phyloP scores from a whole-genome alignment of 2,329 filamentous ascomycete species.

The Corynespora cassiicola region DNA sequence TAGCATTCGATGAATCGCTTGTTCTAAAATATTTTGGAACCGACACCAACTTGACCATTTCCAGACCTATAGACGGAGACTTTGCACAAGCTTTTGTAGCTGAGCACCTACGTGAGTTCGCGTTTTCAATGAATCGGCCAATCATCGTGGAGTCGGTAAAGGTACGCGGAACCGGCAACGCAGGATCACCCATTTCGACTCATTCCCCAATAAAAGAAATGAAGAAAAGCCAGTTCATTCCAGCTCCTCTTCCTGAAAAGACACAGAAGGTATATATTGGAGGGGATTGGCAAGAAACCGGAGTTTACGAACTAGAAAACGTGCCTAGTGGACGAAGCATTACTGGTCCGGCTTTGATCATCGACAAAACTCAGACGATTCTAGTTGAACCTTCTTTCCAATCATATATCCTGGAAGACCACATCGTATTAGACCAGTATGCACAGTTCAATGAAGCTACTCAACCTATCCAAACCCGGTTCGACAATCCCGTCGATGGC shows the following conservation, averaged over 20 bases:
- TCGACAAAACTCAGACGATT: slow-evolving; percentile 86
- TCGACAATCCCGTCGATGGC: slow-evolving; percentile 76
- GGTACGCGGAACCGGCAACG: too few relatives aligned
- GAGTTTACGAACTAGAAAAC: slow-evolving; percentile 78
- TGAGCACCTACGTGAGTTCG: slow-evolving; percentile 88
- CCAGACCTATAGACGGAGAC: slow-evolving; percentile 76
- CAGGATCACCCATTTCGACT: too few relatives aligned
- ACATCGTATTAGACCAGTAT: too few relatives aligned
- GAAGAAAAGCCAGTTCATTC: slow-evolving; percentile 59
- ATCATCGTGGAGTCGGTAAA: too few relatives aligned
- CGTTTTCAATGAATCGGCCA: slow-evolving; percentile 75
- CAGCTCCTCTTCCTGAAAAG: slow-evolving; percentile 65
- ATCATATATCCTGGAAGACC: slow-evolving; percentile 78
- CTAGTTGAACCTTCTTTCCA: slow-evolving; percentile 78
- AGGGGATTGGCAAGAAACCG: slow-evolving; percentile 72
- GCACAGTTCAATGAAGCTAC: slow-evolving; percentile 77
- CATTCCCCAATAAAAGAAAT: slow-evolving; percentile 78
- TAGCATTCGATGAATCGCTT: slow-evolving; percentile 84
- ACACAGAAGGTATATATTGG: slow-evolving; percentile 76
- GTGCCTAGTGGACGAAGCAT: slow-evolving; percentile 73
- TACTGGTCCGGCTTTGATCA: slow-evolving; percentile 79
- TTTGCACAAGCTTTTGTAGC: slow-evolving; percentile 81
- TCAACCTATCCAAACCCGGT: slow-evolving; percentile 77
- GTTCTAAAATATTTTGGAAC: slow-evolving; percentile 91
- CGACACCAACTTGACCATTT: slow-evolving; percentile 84